phyloP scores from a whole-genome alignment of 192 early-diverging fungal species.

The Gaertneriomyces semiglobifer region DNA sequence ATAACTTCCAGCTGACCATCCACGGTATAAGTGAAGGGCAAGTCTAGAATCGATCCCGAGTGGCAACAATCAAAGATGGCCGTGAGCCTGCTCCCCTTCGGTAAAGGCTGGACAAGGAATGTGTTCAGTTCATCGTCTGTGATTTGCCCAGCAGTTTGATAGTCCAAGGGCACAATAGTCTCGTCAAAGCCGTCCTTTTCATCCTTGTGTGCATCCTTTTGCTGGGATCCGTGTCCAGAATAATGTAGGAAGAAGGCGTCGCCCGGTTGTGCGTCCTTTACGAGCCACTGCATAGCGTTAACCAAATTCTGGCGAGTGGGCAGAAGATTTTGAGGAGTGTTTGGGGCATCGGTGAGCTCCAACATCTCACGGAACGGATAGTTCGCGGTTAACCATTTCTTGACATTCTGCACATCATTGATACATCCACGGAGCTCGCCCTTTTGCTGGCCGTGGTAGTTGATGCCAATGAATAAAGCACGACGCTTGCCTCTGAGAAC shows the following conservation, averaged over 20 bases:
- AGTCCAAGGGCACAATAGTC: constrained; percentile 52
- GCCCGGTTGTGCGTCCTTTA: constrained; percentile 36
- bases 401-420: constrained; percentile 48
- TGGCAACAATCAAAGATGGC: constrained; percentile 55
- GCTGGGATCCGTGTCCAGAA: constrained; percentile 46
- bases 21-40: constrained; percentile 47
- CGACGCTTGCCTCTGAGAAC: constrained; percentile 13
- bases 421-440: constrained; percentile 42
- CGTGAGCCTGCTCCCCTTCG: constrained; percentile 37
- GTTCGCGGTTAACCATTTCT: constrained; percentile 34
- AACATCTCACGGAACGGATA: constrained; percentile 31
- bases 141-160: constrained; percentile 41
- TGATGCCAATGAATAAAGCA: constrained; percentile 50
- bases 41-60: constrained; percentile 45
- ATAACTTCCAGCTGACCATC: constrained; percentile 41
- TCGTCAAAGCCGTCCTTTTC: constrained; percentile 47
- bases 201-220: constrained; percentile 28
- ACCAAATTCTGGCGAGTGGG: constrained; percentile 47
- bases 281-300: constrained; percentile 42
- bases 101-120: constrained; percentile 33
- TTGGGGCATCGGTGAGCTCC: constrained; percentile 46
- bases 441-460: constrained; percentile 34
- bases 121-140: constrained; percentile 43
- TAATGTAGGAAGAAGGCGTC: constrained; percentile 54
- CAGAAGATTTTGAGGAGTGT: constrained; percentile 22